Evolutionary conservation across 2,329 filamentous ascomycete species (phyloP).

Genomic region (Lizonia empirigonia): DNA sequence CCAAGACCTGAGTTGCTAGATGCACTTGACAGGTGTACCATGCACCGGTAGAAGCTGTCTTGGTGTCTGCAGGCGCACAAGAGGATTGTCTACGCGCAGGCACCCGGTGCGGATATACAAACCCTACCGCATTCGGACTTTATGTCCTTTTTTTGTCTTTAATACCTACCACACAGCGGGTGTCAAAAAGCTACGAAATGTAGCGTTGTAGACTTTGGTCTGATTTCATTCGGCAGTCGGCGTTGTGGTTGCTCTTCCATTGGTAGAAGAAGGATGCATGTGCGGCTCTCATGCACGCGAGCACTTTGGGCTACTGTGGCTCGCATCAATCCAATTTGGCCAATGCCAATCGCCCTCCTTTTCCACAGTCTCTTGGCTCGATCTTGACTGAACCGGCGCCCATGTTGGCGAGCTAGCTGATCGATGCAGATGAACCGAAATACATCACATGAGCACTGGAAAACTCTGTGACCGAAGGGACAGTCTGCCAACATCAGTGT

Average conservation of each 20-base stretch:
- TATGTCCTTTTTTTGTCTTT: conserved; percentile 22
- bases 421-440: too few species aligned
- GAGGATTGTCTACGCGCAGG: conserved; percentile 15
- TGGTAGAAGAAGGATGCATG: conserved; percentile 45
- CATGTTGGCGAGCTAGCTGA: too few species aligned
- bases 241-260: conserved; percentile 43
- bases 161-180: conserved; percentile 42
- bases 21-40: conserved; percentile 79
- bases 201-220: conserved; percentile 33
- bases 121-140: conserved; percentile 16
- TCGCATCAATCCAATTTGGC: conserved; percentile 37
- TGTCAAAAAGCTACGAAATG: conserved; percentile 35
- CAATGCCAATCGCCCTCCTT: conserved; percentile 18
- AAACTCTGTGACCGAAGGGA: too few species aligned
- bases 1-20: conserved; percentile 85
- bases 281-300: conserved; percentile 32
- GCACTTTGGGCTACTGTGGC: conserved; percentile 27
- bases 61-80: conserved; percentile 18
- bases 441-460: too few species aligned
- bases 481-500: too few species aligned
- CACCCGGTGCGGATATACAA: conserved; percentile 7
- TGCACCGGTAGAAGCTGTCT: conserved; percentile 43
- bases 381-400: too few species aligned
- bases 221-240: conserved; percentile 28
- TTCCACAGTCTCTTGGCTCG: not conserved